phyloP scores from a whole-genome alignment of 2,329 filamentous ascomycete genomes.

The Aspergillus jensenii region DNA sequence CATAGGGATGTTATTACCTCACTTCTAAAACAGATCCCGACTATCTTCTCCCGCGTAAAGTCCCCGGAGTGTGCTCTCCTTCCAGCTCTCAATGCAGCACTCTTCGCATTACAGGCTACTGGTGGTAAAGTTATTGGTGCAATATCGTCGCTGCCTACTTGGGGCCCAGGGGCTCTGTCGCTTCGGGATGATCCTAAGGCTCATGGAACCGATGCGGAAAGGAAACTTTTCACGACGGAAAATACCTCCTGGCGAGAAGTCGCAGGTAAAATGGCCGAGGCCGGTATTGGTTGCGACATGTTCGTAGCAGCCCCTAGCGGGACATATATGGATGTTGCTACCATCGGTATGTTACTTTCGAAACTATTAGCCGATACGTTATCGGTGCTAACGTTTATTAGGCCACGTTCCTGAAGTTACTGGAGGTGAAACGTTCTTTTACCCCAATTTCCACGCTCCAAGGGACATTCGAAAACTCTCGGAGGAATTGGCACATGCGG shows the following conservation, averaged over 20 bases:
- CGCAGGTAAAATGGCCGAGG: conserved; percentile 82
- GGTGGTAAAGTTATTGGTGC: conserved; percentile 93
- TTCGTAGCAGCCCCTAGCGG: conserved; percentile 90
- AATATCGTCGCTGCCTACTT: conserved; percentile 82
- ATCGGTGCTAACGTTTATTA: conserved; percentile 25
- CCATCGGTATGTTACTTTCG: conserved; percentile 65
- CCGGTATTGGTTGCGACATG: conserved; percentile 86
- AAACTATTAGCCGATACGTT: not conserved
- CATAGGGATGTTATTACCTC: conserved; percentile 72
- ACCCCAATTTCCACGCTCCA: conserved; percentile 89
- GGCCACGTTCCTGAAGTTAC: conserved; percentile 83
- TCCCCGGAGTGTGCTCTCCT: conserved; percentile 88
- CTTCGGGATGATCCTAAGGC: conserved; percentile 86
- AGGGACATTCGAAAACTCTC: conserved; percentile 82
- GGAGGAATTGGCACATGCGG: conserved; percentile 79
- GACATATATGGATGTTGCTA: conserved; percentile 89
- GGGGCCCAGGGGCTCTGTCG: conserved; percentile 81
- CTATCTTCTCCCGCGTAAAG: conserved; percentile 83
- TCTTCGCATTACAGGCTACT: conserved; percentile 79
- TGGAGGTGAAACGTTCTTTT: conserved; percentile 96
- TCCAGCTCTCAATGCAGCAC: conserved; percentile 76
- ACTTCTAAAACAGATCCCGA: conserved; percentile 79
- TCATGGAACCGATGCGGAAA: conserved; percentile 82
- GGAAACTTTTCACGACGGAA: conserved; percentile 87
- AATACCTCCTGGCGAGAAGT: conserved; percentile 84